A percentile compares a stretch with the other conserved stretches of the same genome.
These are phyloP conservation scores for Pseudonitzschia delicatissima DNA, from an alignment of 108 stramenopile genomes.

Conservation along the genomic window DNA sequence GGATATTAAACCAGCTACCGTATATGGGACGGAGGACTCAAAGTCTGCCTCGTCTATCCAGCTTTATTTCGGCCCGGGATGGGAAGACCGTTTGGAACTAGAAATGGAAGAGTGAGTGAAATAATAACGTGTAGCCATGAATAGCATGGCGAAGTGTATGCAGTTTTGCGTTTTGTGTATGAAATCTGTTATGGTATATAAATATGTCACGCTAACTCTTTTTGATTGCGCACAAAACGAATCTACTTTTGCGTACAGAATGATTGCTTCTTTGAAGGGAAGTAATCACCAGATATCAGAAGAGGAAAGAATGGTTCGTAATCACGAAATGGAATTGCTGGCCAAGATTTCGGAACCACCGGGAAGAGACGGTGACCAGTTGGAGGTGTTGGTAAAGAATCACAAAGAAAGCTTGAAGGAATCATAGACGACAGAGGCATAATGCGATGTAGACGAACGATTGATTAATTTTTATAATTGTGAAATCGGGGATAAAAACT, in stretches of 20 bases:
- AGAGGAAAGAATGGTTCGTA: constrained; percentile 6
- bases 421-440: too few relatives aligned
- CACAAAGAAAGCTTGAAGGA: neutral
- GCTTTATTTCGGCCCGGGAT: constrained; percentile 84
- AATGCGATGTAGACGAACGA: too few relatives aligned
- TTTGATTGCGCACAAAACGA: neutral
- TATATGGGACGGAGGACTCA: constrained; percentile 34
- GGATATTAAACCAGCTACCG: constrained; percentile 44
- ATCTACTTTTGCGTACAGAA: neutral
- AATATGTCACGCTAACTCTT: too few relatives aligned
- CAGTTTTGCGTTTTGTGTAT: too few relatives aligned
- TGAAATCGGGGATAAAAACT: neutral
- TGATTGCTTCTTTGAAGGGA: constrained; percentile 8
- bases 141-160: too few relatives aligned
- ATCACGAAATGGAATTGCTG: constrained; percentile 8
- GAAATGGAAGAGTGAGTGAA: constrained; percentile 76
- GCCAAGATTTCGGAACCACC: neutral
- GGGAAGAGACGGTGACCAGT: neutral
- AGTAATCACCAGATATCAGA: neutral
- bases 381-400: neutral
- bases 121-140: too few relatives aligned
- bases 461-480: neutral
- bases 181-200: too few relatives aligned
- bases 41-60: constrained; percentile 46
- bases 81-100: constrained; percentile 79